Evolutionary conservation across 768 basidiomycete species (phyloP), one percentile per base, ranked within the genome.

Genomic region (Omphalotus guepiniiformis): DNA sequence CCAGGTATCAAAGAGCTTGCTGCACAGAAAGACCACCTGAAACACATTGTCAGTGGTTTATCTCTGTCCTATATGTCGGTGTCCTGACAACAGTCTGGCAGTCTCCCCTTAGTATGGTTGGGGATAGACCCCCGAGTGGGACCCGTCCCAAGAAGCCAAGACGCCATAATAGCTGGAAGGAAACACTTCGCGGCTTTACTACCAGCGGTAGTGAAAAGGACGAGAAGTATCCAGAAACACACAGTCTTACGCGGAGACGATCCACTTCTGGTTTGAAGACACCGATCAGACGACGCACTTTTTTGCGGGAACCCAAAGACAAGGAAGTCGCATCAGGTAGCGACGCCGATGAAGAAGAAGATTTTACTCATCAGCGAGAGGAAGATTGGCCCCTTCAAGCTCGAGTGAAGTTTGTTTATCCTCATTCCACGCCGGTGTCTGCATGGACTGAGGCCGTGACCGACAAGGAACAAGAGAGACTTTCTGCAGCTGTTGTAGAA

Each of bases 41-140:
- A 85, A 56, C 92, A 96, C 63, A 79, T 85, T 48, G 75, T 74
- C 50, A 53, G 70, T 57, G 32, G 47, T 16, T 36, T 23, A 27
- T n/a, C 30, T 32, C 12, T 8, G 16, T 37, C 15, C 38, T 11
- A 23, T 27, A 18, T 11, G 22, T 39, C 35, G 25, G 30, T 26
- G 26, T 47, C 32, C 26, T 30, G 43, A 52, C 40, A 49, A 19
- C 25, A 39, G 11, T 35, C 22, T 47, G 47, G 11, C 48, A 82
- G 69, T 91, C 88, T 52, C 96, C 96, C 8, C 71, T 98, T 42
- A 85, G 88, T 50, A 93, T 97, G 78, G 92, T 96, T 18, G 80
- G 83, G 34, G 91, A 94, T 60, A 74, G 74, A 32, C 74, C 66
- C 39, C 68, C 65, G 1, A 57, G 58, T 13, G 48, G 53, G 19